Evolutionary conservation across 148 eudicot species (phyloP).

Genomic region (Beta vulgaris): DNA sequence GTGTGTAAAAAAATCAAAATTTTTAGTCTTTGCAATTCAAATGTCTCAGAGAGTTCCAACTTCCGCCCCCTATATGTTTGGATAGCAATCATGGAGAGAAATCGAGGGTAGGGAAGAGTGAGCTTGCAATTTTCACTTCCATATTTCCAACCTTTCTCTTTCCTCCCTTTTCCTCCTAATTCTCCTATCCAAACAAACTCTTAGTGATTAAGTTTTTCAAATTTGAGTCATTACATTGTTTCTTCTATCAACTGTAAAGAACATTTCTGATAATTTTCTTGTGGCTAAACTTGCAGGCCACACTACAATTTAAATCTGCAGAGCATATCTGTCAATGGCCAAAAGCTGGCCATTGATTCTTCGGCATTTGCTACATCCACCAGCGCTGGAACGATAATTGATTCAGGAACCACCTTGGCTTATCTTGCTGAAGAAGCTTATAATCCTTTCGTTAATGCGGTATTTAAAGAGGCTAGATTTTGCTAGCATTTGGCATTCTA

Average conservation of each 20-base stretch:
- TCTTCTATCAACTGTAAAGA: not conserved
- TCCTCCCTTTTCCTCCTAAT: no score
- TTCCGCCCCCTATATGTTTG: no score
- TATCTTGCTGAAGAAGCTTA: conserved; percentile 89
- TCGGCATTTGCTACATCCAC: conserved; percentile 67
- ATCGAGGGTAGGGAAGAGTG: no score
- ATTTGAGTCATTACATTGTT: not conserved
- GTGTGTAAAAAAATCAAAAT: not conserved
- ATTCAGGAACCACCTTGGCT: conserved; percentile 95
- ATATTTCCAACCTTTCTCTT: no score
- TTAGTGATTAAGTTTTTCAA: no score
- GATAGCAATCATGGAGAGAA: no score
- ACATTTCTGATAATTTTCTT: conserved; percentile 7
- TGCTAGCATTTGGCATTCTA: not conserved
- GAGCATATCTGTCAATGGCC: conserved; percentile 81
- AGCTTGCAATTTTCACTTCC: no score
- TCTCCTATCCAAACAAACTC: no score
- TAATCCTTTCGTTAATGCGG: conserved; percentile 78
- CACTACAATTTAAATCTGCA: conserved; percentile 83
- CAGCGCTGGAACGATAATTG: conserved; percentile 78
- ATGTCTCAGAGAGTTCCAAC: no score
- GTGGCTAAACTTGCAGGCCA: conserved; percentile 56
- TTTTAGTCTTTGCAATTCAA: no score
- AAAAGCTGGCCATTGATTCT: conserved; percentile 55
- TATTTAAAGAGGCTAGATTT: conserved; percentile 5